These are phyloP conservation scores for Carnegiea gigantea DNA, from an alignment of 179 eudicot species.

Conservation along the genomic window DNA sequence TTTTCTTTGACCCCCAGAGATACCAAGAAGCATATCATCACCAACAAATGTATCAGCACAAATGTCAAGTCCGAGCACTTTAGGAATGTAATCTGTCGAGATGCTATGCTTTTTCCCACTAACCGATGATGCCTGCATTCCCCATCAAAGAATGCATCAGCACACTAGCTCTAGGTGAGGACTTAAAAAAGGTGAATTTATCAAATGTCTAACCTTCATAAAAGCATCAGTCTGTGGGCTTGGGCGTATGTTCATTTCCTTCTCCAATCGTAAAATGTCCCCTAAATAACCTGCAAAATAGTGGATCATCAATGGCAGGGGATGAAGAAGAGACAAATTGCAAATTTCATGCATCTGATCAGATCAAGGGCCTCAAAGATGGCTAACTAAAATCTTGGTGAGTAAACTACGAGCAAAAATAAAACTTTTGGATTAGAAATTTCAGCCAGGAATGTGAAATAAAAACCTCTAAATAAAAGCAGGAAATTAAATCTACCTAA, in stretches of 20 bases:
- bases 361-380: neutral
- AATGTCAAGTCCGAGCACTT: slow-evolving; percentile 38
- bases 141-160: slow-evolving; percentile 13
- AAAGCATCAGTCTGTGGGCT: slow-evolving; percentile 77
- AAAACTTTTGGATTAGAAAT: neutral
- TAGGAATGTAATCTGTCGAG: slow-evolving; percentile 54
- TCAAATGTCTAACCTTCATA: slow-evolving; percentile 59
- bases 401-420: neutral
- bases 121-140: slow-evolving; percentile 67
- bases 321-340: slow-evolving; percentile 2
- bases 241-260: slow-evolving; percentile 58
- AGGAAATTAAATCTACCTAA: slow-evolving; percentile 63
- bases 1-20: slow-evolving; percentile 43
- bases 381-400: neutral
- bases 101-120: slow-evolving; percentile 65
- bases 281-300: slow-evolving; percentile 46
- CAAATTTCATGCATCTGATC: slow-evolving; percentile 6
- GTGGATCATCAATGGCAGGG: neutral
- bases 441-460: neutral
- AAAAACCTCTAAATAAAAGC: too few species aligned
- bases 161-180: neutral
- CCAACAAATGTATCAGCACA: slow-evolving; percentile 40
- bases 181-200: neutral
- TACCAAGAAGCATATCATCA: slow-evolving; percentile 32
- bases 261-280: slow-evolving; percentile 67